Conservation (phyloP, 495 filamentous ascomycete genomes). For the Achaetomiella virescens region DNA sequence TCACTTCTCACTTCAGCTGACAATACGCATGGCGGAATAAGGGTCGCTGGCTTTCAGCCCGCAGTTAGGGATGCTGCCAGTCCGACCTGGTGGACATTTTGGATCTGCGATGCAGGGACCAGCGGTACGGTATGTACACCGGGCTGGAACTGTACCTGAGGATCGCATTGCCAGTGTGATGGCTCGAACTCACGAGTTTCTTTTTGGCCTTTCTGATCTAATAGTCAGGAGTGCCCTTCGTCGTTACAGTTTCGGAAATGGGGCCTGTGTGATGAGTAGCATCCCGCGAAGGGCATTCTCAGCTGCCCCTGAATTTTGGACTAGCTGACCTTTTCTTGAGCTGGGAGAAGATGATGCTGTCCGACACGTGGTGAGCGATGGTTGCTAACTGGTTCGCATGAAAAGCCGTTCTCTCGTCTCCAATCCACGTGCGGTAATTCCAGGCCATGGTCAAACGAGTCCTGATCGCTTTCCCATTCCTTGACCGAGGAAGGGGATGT, state of each 20-base stretch:
- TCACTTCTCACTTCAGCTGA: conserved; percentile 6
- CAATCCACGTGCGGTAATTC: background rate
- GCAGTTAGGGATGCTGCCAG: background rate
- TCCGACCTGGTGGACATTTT: background rate
- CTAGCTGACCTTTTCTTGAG: background rate
- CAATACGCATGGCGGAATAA: background rate
- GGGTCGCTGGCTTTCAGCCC: background rate
- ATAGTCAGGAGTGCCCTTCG: no score
- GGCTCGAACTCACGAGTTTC: no score
- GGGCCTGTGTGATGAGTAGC: no score
- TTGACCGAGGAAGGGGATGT: no score
- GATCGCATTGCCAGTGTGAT: no score
- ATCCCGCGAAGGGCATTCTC: no score
- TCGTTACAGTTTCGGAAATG: no score
- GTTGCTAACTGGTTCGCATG: background rate
- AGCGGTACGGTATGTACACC: background rate
- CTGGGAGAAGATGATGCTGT: background rate
- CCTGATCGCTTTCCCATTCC: no score
- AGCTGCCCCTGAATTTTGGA: background rate
- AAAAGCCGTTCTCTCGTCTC: background rate
- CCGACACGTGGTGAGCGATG: background rate
- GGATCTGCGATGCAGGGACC: conserved; percentile 5
- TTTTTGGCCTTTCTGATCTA: no score
- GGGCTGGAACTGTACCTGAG: no score
- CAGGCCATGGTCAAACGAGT: background rate